Base-by-base conservation (phyloP, 768 basidiomycete species). In the Mycena chlorophos region DNA sequence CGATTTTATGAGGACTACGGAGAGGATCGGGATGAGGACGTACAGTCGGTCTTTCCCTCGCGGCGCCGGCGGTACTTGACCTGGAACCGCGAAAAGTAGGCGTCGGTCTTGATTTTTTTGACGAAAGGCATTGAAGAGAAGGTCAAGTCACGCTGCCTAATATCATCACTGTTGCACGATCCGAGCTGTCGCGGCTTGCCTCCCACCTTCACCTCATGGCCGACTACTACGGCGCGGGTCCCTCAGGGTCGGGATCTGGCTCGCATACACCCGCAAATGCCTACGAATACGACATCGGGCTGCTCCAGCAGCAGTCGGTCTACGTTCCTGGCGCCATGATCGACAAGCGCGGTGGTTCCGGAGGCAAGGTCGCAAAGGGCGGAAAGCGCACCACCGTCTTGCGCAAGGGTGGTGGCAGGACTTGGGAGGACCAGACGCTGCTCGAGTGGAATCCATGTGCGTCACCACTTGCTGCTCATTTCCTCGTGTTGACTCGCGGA, bases 31-130 rank as follows among this genome's bases (percentile, higher is more conserved):
- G 16, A 49, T 55, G 14, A 46, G 17, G 23, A 73, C 86, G 66
- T 57, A 92, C 91, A 99, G 71, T 99, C 97, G 58, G 97, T 99
- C 82, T 96, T 98, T 57, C 97, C 97, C 79, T 99, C 97, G 72
- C 94, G 87, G 64, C 97, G 82, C 69, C 97, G 82, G 71, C 96
- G 91, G 77, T 97, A 97, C 81, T 98, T 98, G 68, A 98, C 95
- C 80, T 97, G 94, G 83, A 89, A 97, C 61, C 95, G 87, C 60
- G 94, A 97, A 80, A 93, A 97, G 88, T 98, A 98, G 68, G 96
- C 92, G 72, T 86, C 85, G 68, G 91, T 91, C 83, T 99, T 98
- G 80, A 95, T 73, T 65, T 89, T 88, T 80, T 98, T 98, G 81
- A 97, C 89, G 84, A 97, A 98, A 58, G 95, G 96, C 96, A 93